A percentile compares a stretch with the other conserved stretches of the same genome.
These are phyloP conservation scores for Candida tropicalis DNA, from an alignment of 1,139 yeast genomes.

Conservation along the genomic window DNA sequence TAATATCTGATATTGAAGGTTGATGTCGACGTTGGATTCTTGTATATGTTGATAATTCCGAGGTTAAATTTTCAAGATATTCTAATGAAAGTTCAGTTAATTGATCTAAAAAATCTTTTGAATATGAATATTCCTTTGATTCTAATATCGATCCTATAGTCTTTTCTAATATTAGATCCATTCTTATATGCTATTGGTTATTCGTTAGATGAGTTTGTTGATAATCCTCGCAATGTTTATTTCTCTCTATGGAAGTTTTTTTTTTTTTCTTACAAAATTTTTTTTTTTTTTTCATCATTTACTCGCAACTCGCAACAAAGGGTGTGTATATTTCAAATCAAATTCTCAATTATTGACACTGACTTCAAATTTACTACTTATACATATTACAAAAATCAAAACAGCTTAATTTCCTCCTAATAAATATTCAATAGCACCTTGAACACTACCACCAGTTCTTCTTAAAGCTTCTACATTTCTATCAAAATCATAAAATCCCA, in stretches of 20 bases:
- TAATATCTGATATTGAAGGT: slow-evolving; percentile 63
- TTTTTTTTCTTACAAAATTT: slow-evolving; percentile 1
- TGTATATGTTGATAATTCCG: slow-evolving; percentile 53
- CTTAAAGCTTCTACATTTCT: slow-evolving; percentile 88
- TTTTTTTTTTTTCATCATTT: slow-evolving; percentile 2
- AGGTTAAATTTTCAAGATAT: slow-evolving; percentile 51
- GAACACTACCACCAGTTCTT: slow-evolving; percentile 95
- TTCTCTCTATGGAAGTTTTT: too few species aligned
- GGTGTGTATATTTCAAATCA: not conserved
- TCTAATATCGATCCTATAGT: slow-evolving; percentile 38
- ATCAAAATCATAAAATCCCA: slow-evolving; percentile 95
- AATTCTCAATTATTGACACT: not conserved
- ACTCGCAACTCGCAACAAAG: not conserved
- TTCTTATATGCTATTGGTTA: not conserved
- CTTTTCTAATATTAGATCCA: slow-evolving; percentile 40
- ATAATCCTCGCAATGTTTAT: not conserved
- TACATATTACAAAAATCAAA: too few species aligned
- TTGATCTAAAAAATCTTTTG: slow-evolving; percentile 49
- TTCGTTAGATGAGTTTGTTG: too few species aligned
- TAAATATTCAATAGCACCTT: slow-evolving; percentile 91
- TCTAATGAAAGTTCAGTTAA: slow-evolving; percentile 50
- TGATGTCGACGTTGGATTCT: slow-evolving; percentile 68
- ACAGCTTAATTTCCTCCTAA: slow-evolving; percentile 33
- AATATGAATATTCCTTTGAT: slow-evolving; percentile 35
- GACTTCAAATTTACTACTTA: too few species aligned